These are phyloP conservation scores for Epipyxis sp. DNA, from an alignment of 108 stramenopile species.

Conservation along the genomic window DNA sequence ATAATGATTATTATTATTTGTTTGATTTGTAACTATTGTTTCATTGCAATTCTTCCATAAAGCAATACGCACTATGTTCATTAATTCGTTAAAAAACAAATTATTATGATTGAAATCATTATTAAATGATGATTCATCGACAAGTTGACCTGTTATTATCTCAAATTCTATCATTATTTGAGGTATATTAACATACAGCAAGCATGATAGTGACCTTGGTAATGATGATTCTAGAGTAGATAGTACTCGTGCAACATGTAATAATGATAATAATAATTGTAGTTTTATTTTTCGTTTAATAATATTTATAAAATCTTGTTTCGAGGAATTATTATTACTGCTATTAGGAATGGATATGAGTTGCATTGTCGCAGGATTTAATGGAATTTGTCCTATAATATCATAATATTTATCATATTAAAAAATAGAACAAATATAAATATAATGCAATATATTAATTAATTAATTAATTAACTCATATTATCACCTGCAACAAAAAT, in stretches of 20 bases:
- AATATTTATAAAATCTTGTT: neutral
- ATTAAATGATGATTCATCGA: no score
- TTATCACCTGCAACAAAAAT: constrained; percentile 78
- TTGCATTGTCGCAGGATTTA: constrained; percentile 14
- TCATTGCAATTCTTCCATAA: neutral
- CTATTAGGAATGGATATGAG: neutral
- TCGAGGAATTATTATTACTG: neutral
- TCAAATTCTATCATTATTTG: no score
- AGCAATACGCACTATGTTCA: neutral
- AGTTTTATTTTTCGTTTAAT: neutral
- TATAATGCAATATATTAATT: no score
- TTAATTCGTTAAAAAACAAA: no score
- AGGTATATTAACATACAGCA: constrained; percentile 4
- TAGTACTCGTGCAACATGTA: neutral
- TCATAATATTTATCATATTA: constrained; percentile 17
- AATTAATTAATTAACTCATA: no score
- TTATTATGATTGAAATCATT: no score
- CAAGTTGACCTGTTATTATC: no score
- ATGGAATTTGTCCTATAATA: constrained; percentile 27
- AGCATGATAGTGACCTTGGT: neutral
- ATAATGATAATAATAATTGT: constrained; percentile 1
- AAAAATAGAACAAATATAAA: constrained; percentile 13
- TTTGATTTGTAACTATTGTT: neutral
- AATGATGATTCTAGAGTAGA: neutral
- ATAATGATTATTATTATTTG: neutral